Evolutionary conservation across 257 asterid species (phyloP).

Genomic region (Lantana camara): DNA sequence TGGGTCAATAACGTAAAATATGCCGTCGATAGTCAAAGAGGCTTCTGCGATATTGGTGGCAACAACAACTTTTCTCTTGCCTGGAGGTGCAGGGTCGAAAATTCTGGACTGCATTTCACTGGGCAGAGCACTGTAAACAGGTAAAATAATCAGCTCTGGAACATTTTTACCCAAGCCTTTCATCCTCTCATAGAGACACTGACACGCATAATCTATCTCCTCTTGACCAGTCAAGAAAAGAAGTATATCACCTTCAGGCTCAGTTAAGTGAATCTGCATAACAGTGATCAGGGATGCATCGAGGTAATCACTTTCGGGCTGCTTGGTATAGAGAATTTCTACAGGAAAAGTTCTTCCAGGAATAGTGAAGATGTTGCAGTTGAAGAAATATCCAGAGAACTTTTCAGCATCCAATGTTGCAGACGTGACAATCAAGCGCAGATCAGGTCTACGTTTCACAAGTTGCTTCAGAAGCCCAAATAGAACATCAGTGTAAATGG

Average conservation of each 20-base stretch:
- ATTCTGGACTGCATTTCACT: constrained; percentile 98
- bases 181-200: constrained; percentile 94
- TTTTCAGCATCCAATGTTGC: constrained; percentile 97
- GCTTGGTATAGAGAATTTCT: constrained; percentile 86
- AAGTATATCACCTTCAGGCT: constrained; percentile 96
- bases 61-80: constrained; percentile 92
- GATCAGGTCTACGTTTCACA: constrained; percentile 78
- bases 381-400: constrained; percentile 87
- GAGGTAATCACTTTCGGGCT: constrained; percentile 95
- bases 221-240: constrained; percentile 96
- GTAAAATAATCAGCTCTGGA: constrained; percentile 88
- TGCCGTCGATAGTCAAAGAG: constrained; percentile 95
- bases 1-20: constrained; percentile 88
- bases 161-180: constrained; percentile 82
- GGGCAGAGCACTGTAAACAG: constrained; percentile 90
- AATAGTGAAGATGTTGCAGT: constrained; percentile 93
- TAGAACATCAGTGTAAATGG: constrained; percentile 83
- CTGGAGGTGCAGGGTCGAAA: constrained; percentile 97
- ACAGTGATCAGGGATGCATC: constrained; percentile 91
- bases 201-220: constrained; percentile 97
- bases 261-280: constrained; percentile 89
- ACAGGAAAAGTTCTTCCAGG: constrained; percentile 97
- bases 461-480: constrained; percentile 82
- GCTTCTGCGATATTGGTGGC: constrained; percentile 98
- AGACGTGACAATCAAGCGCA: constrained; percentile 88